Percentiles rank a stretch among this genome's conserved stretches.
These are phyloP conservation scores for Pythium dissotocum DNA, from an alignment of 352 stramenopile genomes.

Conservation along the genomic window DNA sequence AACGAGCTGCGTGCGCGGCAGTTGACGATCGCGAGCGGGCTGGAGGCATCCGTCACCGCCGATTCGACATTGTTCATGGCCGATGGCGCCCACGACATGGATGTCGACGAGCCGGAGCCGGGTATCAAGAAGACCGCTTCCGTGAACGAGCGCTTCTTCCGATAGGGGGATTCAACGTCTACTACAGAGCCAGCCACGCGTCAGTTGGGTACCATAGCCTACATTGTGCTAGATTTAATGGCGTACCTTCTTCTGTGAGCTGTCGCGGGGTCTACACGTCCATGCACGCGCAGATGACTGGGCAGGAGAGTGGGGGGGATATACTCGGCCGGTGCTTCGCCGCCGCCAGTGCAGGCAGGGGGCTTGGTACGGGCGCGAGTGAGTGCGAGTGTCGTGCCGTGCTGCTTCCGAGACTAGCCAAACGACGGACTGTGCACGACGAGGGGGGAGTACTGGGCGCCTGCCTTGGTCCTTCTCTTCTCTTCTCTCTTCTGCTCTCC, in stretches of 20 bases:
- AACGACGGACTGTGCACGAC: background rate
- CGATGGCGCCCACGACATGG: background rate
- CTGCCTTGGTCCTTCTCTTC: background rate
- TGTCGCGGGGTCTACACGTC: background rate
- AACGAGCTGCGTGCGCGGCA: constrained; percentile 49
- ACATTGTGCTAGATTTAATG: too few species aligned
- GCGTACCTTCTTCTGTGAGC: background rate
- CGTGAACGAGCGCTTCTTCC: background rate
- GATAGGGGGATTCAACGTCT: background rate
- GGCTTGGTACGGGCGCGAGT: background rate
- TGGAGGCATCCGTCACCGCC: background rate
- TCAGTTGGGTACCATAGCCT: too few species aligned
- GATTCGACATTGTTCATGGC: constrained; percentile 13
- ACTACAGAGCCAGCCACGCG: background rate
- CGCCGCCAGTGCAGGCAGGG: background rate
- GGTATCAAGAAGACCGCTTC: background rate
- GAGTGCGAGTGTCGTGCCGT: background rate
- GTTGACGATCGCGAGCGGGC: constrained; percentile 9
- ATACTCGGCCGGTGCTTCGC: background rate
- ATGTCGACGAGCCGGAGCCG: background rate
- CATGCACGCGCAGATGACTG: background rate
- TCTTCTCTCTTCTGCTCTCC: background rate
- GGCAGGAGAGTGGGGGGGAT: background rate
- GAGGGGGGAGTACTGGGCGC: background rate
- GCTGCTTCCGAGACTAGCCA: background rate